Evolutionary conservation across 2,329 filamentous ascomycete species (phyloP).

Genomic region (Cryphonectria radicalis): DNA sequence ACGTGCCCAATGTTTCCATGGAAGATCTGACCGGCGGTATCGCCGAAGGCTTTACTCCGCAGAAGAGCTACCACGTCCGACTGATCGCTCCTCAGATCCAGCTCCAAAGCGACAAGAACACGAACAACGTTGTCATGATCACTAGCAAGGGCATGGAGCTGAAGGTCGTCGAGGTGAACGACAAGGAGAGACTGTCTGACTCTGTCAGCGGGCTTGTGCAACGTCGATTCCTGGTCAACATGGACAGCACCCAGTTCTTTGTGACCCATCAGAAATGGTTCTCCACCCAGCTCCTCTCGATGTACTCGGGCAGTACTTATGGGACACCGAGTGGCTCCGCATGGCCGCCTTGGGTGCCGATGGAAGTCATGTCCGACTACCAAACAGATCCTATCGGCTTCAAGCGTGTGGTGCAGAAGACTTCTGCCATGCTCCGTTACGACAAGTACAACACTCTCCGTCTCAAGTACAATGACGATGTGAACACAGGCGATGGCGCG

Average conservation of each 20-base stretch:
- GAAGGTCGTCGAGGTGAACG: constrained; percentile 97
- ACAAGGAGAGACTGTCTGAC: constrained; percentile 90
- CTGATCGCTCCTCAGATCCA: constrained; percentile 98
- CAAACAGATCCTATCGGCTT: constrained; percentile 95
- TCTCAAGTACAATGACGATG: constrained; percentile 94
- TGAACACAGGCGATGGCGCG: constrained; percentile 66
- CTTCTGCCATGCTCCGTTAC: constrained; percentile 89
- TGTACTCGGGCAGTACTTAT: constrained; percentile 94
- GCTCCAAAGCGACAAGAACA: constrained; percentile 97
- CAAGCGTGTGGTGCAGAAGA: constrained; percentile 94
- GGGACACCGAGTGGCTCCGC: constrained; percentile 81
- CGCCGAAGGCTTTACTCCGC: constrained; percentile 82
- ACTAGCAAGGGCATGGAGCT: constrained; percentile 98
- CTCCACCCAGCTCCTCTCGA: constrained; percentile 78
- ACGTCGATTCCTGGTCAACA: constrained; percentile 88
- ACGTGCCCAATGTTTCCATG: constrained; percentile 48
- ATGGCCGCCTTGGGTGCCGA: constrained; percentile 98
- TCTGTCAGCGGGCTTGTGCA: constrained; percentile 95
- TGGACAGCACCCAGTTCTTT: constrained; percentile 98
- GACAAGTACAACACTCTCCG: constrained; percentile 98
- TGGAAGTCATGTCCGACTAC: constrained; percentile 99
- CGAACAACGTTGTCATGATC: constrained; percentile 93
- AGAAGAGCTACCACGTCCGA: constrained; percentile 92
- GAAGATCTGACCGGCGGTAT: constrained; percentile 76
- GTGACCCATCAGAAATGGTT: constrained; percentile 95